Percentiles rank a stretch among this genome's conserved stretches.
These are phyloP conservation scores for Paramecium sonneborni DNA, from an alignment of 73 alveolate species.

Conservation along the genomic window DNA sequence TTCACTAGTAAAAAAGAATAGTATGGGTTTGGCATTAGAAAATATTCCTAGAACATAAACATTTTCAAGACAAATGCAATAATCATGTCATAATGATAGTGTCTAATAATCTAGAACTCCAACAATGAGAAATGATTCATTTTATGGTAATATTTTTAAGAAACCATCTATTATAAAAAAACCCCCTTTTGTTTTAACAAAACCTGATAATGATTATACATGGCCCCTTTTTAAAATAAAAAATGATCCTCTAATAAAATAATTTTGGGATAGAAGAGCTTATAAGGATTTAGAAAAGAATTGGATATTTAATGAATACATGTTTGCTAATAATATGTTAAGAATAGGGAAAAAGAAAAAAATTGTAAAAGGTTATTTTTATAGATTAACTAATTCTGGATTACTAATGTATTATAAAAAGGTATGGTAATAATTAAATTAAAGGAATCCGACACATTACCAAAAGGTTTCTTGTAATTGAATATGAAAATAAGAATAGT, in stretches of 20 bases:
- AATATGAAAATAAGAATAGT: neutral
- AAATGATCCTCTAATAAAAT: neutral
- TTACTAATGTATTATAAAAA: slow-evolving; percentile 37
- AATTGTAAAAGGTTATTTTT: slow-evolving; percentile 37
- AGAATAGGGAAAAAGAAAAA: slow-evolving; percentile 36
- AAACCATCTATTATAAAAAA: neutral
- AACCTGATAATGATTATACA: neutral
- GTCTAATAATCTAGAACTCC: slow-evolving; percentile 19
- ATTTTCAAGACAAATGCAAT: neutral
- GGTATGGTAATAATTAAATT: neutral
- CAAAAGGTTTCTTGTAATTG: slow-evolving; percentile 21
- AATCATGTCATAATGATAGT: slow-evolving; percentile 42
- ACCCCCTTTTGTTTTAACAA: neutral
- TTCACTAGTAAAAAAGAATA: neutral
- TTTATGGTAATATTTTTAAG: neutral
- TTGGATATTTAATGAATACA: slow-evolving; percentile 21
- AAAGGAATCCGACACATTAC: slow-evolving; percentile 13
- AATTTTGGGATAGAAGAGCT: slow-evolving; percentile 9
- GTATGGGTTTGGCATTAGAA: slow-evolving; percentile 4
- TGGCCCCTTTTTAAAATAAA: slow-evolving; percentile 37
- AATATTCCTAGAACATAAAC: slow-evolving; percentile 34
- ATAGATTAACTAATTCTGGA: slow-evolving; percentile 3
- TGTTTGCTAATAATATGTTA: neutral
- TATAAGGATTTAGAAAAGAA: neutral
- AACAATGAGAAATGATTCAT: slow-evolving; percentile 22